Percentiles rank a stretch among this genome's conserved stretches.
Conservation (phyloP, 192 early-diverging fungal species). For the Gonapodya prolifera region DNA sequence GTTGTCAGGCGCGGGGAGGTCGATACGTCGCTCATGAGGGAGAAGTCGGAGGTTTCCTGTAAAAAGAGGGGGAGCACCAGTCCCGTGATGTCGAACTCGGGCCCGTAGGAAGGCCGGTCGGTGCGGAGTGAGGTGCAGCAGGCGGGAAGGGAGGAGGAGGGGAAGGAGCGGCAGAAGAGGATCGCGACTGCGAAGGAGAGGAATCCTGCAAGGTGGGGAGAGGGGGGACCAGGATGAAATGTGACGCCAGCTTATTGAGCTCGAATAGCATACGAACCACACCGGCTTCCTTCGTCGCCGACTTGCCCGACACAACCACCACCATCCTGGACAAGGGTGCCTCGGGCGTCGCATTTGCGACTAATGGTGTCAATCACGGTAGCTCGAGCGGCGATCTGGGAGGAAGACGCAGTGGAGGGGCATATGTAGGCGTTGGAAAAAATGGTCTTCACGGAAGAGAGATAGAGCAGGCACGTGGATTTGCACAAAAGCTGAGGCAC, state of each 20-base stretch:
- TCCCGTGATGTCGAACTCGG: background rate
- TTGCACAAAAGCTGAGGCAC: background rate
- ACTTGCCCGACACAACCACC: background rate
- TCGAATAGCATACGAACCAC: background rate
- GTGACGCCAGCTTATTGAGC: background rate
- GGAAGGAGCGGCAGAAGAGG: background rate
- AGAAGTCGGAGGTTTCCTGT: background rate
- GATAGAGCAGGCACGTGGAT: background rate
- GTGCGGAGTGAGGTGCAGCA: background rate
- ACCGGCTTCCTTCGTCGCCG: background rate
- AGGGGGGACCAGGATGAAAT: background rate
- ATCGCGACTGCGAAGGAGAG: background rate
- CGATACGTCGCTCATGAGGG: background rate
- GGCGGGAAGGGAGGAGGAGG: background rate
- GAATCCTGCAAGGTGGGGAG: background rate
- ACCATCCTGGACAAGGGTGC: background rate
- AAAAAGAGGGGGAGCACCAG: background rate
- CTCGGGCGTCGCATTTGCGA: background rate
- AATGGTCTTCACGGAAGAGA: background rate
- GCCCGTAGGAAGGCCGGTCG: background rate
- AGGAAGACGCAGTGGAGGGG: background rate
- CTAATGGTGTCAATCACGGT: background rate
- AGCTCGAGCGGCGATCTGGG: background rate
- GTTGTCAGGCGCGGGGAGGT: too few relatives aligned
- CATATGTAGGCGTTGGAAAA: background rate